Base-by-base conservation (phyloP, 768 basidiomycete species). In the Panellus pusillus region DNA sequence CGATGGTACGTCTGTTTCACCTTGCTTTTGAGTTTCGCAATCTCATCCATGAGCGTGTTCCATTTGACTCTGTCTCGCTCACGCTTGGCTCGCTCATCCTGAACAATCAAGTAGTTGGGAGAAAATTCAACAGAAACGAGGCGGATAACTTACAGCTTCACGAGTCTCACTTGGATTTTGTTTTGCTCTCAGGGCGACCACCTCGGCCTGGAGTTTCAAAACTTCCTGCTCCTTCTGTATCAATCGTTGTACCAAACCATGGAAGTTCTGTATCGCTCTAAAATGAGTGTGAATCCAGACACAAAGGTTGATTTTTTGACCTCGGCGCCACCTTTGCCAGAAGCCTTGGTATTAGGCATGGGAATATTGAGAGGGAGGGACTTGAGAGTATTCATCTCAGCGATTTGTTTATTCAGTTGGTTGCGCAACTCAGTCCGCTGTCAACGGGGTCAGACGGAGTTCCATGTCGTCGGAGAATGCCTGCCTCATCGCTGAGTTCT, bases 201-300 rank as follows among this genome's bases (percentile, higher is more conserved):
- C 69, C 63, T 93, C 88, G 4, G 78, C 77, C 64, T 86, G 85
- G 1, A 95, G 76, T 50, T 86, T 82, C 2, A 82, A 65, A 1
- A 92, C 89, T 67, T 93, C 83, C 63, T 89, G 91, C 72, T 97
- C 93, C 66, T 93, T 93, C 66, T 85, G 80, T 3, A 88, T 81
- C 14, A 95, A 75, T 9, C 90, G 83, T 63, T 92, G 90, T 9
- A 93, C 82, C 17, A 95, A 65, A 1, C 89, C 90, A 57, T 83
- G 79, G 52, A 87, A 78, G 57, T 79, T 84, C 80, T 88, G 70
- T 41, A 51, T 42, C 4, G 32, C 11, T 9, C 47, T 48, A 40
- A 47, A 48, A 29, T 20, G 9, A 27, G 24, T 15, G 60, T 15
- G n/a, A 52, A 46, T 19, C 57, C 58, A 45, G 29, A 42, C 44